phyloP scores from a whole-genome alignment of 305 asterid genomes.

The Solanum aculeatissimum region DNA sequence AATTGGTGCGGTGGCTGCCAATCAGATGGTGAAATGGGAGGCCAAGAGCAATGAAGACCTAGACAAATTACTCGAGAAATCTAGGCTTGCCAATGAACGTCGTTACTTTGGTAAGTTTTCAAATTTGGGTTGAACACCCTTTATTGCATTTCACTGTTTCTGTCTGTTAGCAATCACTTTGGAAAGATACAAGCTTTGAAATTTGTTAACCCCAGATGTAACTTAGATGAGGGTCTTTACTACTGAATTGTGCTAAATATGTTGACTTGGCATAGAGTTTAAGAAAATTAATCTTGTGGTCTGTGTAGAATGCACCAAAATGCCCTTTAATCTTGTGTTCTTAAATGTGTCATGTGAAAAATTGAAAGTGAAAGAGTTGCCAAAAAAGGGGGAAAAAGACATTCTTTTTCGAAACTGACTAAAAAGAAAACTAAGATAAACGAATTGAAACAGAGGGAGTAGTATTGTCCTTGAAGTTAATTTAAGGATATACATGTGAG shows the following conservation, averaged over 20 bases:
- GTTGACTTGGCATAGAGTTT: neutral
- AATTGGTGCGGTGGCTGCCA: conserved; percentile 67
- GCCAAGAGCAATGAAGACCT: conserved; percentile 73
- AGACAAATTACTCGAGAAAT: conserved; percentile 66
- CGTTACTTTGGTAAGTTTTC: neutral
- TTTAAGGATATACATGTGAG: neutral
- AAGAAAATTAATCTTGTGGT: neutral
- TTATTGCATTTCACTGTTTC: neutral
- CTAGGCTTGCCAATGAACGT: conserved; percentile 82
- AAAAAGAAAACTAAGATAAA: neutral
- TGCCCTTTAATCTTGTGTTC: neutral
- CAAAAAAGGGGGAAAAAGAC: neutral
- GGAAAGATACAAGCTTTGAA: neutral
- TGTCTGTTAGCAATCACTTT: neutral
- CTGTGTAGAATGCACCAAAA: too few relatives aligned
- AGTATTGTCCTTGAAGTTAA: neutral
- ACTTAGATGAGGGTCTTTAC: neutral
- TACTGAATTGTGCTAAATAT: neutral
- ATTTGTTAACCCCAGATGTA: neutral
- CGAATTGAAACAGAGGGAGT: neutral
- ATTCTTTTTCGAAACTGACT: neutral
- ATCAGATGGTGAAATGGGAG: conserved; percentile 88
- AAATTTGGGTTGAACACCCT: neutral
- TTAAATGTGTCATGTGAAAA: neutral
- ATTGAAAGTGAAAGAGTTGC: neutral